A percentile compares a stretch with the other conserved stretches of the same genome.
Evolutionary conservation across 352 stramenopile genomes (phyloP).

Genomic region (Saprolegnia parasitica): DNA sequence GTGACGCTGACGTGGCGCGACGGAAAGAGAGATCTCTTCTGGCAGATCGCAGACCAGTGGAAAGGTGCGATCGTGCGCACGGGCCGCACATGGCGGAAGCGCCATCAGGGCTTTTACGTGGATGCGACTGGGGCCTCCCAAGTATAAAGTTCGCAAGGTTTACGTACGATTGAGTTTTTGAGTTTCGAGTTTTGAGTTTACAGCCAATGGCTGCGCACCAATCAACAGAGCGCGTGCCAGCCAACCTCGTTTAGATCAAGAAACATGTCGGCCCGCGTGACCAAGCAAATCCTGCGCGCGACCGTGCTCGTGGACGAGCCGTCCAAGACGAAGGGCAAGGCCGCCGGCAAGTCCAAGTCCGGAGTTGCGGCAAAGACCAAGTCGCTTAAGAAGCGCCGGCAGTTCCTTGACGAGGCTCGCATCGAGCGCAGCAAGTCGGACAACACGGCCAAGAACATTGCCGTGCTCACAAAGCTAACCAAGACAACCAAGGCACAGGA

Average conservation of each 20-base stretch:
- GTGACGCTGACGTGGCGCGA: constrained; percentile 48
- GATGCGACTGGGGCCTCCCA: not conserved
- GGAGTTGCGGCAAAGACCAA: constrained; percentile 4
- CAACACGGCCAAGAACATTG: constrained; percentile 23
- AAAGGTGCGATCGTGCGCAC: constrained; percentile 58
- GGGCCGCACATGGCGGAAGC: constrained; percentile 56
- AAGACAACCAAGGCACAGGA: constrained; percentile 15
- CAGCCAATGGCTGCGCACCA: not conserved
- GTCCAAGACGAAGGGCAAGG: constrained; percentile 18
- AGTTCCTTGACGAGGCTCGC: constrained; percentile 23
- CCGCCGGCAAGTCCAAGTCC: not conserved
- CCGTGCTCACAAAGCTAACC: constrained; percentile 6
- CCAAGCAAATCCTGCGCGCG: constrained; percentile 25
- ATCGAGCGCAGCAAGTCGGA: constrained; percentile 12
- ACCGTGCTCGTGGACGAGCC: constrained; percentile 4
- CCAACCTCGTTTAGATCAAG: no score
- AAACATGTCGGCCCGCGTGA: constrained; percentile 27
- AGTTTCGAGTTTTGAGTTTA: not conserved
- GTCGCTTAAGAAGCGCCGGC: constrained; percentile 9
- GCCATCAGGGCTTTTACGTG: not conserved
- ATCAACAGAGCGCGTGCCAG: not conserved
- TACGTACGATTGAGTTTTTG: not conserved
- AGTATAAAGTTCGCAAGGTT: not conserved
- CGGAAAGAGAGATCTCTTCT: constrained; percentile 59
- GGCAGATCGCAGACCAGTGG: constrained; percentile 49